Conservation (phyloP, 805 yeast genomes). For the Teunomyces tritomae region DNA sequence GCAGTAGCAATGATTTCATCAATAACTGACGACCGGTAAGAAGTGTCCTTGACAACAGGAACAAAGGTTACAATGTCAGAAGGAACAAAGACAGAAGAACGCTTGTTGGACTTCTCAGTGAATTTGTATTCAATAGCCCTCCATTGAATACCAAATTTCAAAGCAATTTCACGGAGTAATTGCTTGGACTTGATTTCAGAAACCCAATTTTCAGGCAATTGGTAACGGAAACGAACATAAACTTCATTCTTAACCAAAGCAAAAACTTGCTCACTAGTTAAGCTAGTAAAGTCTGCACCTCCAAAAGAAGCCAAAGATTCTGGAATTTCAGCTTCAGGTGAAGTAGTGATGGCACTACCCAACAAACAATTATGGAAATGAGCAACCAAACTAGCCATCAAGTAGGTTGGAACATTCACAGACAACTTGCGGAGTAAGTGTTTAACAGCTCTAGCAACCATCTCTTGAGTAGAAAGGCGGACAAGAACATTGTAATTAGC, state of each 20-base stretch:
- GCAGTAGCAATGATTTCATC: slow-evolving; percentile 77
- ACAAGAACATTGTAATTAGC: slow-evolving; percentile 49
- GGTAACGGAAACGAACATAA: slow-evolving; percentile 59
- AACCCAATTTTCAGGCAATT: slow-evolving; percentile 51
- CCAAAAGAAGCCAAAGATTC: slow-evolving; percentile 42
- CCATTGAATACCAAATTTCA: slow-evolving; percentile 88
- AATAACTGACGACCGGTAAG: slow-evolving; percentile 62
- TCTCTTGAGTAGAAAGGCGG: slow-evolving; percentile 55
- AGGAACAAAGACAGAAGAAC: slow-evolving; percentile 47
- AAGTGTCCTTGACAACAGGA: slow-evolving; percentile 74
- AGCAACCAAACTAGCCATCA: slow-evolving; percentile 59
- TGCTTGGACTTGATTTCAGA: slow-evolving; percentile 36
- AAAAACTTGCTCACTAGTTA: slow-evolving; percentile 47
- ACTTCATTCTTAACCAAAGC: slow-evolving; percentile 53
- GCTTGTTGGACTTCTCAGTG: slow-evolving; percentile 41
- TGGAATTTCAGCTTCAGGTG: slow-evolving; percentile 42
- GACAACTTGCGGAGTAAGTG: slow-evolving; percentile 60
- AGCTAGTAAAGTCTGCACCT: slow-evolving; percentile 41
- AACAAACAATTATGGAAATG: slow-evolving; percentile 72
- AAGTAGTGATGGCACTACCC: slow-evolving; percentile 45
- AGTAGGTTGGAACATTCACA: slow-evolving; percentile 45
- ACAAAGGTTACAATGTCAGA: slow-evolving; percentile 67
- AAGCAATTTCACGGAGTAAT: slow-evolving; percentile 67
- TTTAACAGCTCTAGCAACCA: slow-evolving; percentile 77
- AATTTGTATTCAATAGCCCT: slow-evolving; percentile 48